Base-by-base conservation (phyloP, 495 filamentous ascomycete genomes). In the Aspergillus campestris region DNA sequence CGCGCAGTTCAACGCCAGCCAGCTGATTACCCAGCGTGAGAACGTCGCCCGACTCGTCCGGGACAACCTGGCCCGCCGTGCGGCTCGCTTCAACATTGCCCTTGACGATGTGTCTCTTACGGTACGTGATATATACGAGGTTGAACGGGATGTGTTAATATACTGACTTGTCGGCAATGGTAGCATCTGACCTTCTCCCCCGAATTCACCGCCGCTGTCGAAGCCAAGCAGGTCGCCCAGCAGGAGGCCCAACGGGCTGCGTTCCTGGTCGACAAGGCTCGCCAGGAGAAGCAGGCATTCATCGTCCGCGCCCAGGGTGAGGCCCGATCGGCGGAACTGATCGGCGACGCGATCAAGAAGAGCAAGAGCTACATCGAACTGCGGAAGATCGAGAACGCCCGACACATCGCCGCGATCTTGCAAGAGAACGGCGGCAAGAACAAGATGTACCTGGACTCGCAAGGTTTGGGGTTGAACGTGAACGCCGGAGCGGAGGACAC, bases 321-420 rank as follows among this genome's bases (percentile, higher is more conserved):
- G 71, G 92, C 92, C 34, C 87, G 92, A 53, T 97, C 92, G 38
- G 92, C 92, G 30, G 89, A 98, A 67, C 84, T 98, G 38, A 95
- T 98, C 56, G 92, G 92, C 65, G 92, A 98, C 34, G 92, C 92
- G 31, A 95, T 98, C 80, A 97, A 98, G 83, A 97, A 98, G 81
- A 91, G 79, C 67, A 84, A 89, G 68, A 86, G 85, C 47, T 98
- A 98, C 64, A 86, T 98, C 46, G 92, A 97, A 68, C 77, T 98
- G 57, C 84, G 90, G 64, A 87, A 89, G 75, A 94, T 98, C 59
- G 92, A 98, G 75, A 98, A 95, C 57, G 92, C 92, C 0, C 77
- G 86, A 55, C 77, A 80, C 13, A 94, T 98, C 62, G 94, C 92
- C 2, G 61, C 67, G 42, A 81, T 94, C 34, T 52, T 98, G 47